Percentiles rank a stretch among this genome's conserved stretches.
phyloP scores from a whole-genome alignment of 306 rosid species.

The Fragaria iinumae region DNA sequence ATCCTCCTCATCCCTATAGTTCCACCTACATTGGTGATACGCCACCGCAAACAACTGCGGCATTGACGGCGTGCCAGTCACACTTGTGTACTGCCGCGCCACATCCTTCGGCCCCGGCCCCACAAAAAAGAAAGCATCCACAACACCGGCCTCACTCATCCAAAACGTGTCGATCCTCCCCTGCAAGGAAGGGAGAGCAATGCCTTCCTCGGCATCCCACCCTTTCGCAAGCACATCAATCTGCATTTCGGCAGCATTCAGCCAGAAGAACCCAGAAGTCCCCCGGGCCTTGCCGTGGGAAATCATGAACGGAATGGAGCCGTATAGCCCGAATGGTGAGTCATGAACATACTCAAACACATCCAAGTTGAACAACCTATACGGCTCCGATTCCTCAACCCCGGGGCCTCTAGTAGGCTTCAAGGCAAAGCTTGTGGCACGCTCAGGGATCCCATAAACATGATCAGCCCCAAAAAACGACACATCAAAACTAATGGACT shows the following conservation, averaged over 20 bases:
- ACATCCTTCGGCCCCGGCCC: slow-evolving; percentile 92
- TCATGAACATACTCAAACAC: slow-evolving; percentile 85
- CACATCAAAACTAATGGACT: slow-evolving; percentile 87
- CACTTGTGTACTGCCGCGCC: slow-evolving; percentile 65
- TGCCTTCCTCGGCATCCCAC: slow-evolving; percentile 76
- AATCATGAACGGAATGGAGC: slow-evolving; percentile 89
- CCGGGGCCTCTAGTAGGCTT: slow-evolving; percentile 86
- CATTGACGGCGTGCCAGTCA: slow-evolving; percentile 75
- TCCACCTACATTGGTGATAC: slow-evolving; percentile 97
- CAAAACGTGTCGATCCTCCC: slow-evolving; percentile 74
- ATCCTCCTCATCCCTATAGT: slow-evolving; percentile 93
- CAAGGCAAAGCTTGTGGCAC: slow-evolving; percentile 64
- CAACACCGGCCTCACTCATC: slow-evolving; percentile 95
- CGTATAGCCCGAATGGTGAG: slow-evolving; percentile 85
- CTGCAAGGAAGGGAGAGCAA: slow-evolving; percentile 63
- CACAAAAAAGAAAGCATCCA: slow-evolving; percentile 73
- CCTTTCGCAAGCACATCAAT: slow-evolving; percentile 83
- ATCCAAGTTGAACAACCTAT: slow-evolving; percentile 79
- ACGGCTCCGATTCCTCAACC: slow-evolving; percentile 81
- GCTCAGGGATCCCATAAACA: slow-evolving; percentile 95
- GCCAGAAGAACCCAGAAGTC: slow-evolving; percentile 82
- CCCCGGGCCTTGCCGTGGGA: slow-evolving; percentile 78
- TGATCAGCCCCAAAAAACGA: slow-evolving; percentile 75
- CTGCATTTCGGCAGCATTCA: slow-evolving; percentile 98
- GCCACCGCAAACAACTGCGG: slow-evolving; percentile 82